Evolutionary conservation across 257 asterid genomes (phyloP), one percentile per base, ranked within the genome.

Genomic region (Solanum gandarillasii): DNA sequence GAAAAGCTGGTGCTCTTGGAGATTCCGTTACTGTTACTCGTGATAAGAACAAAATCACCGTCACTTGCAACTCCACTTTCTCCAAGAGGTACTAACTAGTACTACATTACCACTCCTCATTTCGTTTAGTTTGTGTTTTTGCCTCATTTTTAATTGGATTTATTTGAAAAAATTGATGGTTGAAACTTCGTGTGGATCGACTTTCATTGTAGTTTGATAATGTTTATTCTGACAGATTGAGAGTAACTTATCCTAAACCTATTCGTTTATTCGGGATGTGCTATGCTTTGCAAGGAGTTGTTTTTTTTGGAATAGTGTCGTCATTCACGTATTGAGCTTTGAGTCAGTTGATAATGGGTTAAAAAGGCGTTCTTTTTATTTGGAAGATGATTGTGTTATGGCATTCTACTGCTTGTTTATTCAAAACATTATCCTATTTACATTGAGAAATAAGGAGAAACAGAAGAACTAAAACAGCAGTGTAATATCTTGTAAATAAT

Each of bases 1-100:
- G 95, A 0, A 94, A 94, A 74, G 94, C 95, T 89, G 96, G 94
- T 67, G 93, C 94, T 20, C 95, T 94, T 32, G 94, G 95, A 5
- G 96, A 94, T 60, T 89, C 94, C 52, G 94, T 94, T 23, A 60
- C 93, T 58, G 88, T 94, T 34, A 62, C 90, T 23, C 95, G 96
- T 72, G 95, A 94, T 31, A 94, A 94, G 89, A 89, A 68, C 88
- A 93, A 93, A 65, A 93, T 94, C 91, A 91, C 92, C 78, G 95
- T 94, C 55, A 91, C 94, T 11, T 92, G 94, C 31, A 91, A 91
- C 71, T 71, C 91, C 31, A 18, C 90, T 38, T 93, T 94, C 92
- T 93, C 94, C 72, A 94, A 94, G 52, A 91, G 96, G 96, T 94
- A 70, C 58, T 71, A 21, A 9, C 36, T 39, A 36, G 52, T 21